These are phyloP conservation scores for Arthrobotrys conoides DNA, from an alignment of 2,329 filamentous ascomycete species.

Conservation along the genomic window DNA sequence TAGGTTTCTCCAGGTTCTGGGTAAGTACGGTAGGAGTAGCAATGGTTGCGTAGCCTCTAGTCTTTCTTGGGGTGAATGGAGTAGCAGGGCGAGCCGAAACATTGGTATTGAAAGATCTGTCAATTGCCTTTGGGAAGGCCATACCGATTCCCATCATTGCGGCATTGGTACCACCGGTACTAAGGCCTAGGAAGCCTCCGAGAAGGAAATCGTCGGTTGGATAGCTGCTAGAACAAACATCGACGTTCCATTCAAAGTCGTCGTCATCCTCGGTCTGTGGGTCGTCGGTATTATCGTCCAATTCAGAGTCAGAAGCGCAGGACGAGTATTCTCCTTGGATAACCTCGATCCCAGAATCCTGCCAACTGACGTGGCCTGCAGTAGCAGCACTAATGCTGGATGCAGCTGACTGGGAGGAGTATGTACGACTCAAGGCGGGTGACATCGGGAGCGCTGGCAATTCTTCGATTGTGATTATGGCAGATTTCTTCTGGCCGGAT, in stretches of 20 bases:
- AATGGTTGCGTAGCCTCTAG: slow-evolving; percentile 35
- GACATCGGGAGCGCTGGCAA: slow-evolving; percentile 56
- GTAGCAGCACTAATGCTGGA: slow-evolving; percentile 30
- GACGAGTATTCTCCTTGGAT: slow-evolving; percentile 60
- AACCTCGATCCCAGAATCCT: slow-evolving; percentile 55
- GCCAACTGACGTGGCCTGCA: slow-evolving; percentile 51
- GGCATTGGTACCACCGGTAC: slow-evolving; percentile 32
- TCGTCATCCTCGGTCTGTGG: slow-evolving; percentile 60
- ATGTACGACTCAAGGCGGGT: slow-evolving; percentile 50
- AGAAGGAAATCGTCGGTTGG: slow-evolving; percentile 58
- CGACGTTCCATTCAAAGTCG: slow-evolving; percentile 59
- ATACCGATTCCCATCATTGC: slow-evolving; percentile 45
- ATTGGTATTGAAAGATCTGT: slow-evolving; percentile 42
- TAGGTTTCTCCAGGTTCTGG: slow-evolving; percentile 19
- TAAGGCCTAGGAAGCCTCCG: slow-evolving; percentile 46
- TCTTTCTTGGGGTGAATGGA: slow-evolving; percentile 43
- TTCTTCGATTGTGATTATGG: slow-evolving; percentile 57
- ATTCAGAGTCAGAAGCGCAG: slow-evolving; percentile 48
- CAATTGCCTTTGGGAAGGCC: slow-evolving; percentile 40
- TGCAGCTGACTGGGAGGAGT: slow-evolving; percentile 34
- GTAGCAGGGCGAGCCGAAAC: slow-evolving; percentile 45
- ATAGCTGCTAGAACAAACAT: slow-evolving; percentile 59
- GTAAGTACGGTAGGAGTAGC: slow-evolving; percentile 36
- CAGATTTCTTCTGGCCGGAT: slow-evolving; percentile 8
- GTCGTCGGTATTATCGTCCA: slow-evolving; percentile 56